Base-by-base conservation (phyloP, 1,284 basidiomycete genomes). In the Fomitopsis palustris region DNA sequence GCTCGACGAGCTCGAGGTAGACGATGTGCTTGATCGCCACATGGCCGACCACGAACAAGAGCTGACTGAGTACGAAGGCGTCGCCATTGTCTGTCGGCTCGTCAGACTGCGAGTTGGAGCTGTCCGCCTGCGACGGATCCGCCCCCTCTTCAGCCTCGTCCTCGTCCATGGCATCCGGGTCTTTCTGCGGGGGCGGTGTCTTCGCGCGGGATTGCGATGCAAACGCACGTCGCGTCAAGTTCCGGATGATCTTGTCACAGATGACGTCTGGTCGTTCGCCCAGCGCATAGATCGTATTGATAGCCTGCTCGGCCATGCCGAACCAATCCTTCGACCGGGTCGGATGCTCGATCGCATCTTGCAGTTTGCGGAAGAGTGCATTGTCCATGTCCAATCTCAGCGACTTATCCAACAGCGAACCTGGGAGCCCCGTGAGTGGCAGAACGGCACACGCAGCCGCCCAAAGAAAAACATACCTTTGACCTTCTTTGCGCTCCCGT, bases 21-120 rank as follows among this genome's bases (percentile, higher is more conserved):
- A 97, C 95, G 58, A 98, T 94, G 63, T 99, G 95, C 74, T 98
- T 98, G 75, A 99, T 93, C 6, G 95, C 95, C 19, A 97, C 92
- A 72, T 99, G 96, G 0, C 96, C 97, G 5, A 98, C 95, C 42
- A 93, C 83, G 70, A 98, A 99, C 7, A 99, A 78, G 19, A 98
- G 81, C 71, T 98, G 96, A 57, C 91, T 92, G 17, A 99, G 81
- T 61, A 87, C 84, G 72, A 96, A 98, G 0, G 91, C 87, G 62
- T 95, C 90, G 0, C 88, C 88, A 1, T 82, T 68, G 62, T 92
- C 89, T 54, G 81, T 80, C 59, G 73, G 74, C 31, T 74, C 72
- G 4, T 66, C 67, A n/a, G 56, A 39, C 33, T 65, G 58, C 19
- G 49, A 21, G 16, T 23, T 27, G 12, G 49, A 37, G n/a, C 23